phyloP scores from a whole-genome alignment of 129 eudicot species.

The Tagetes erecta region DNA sequence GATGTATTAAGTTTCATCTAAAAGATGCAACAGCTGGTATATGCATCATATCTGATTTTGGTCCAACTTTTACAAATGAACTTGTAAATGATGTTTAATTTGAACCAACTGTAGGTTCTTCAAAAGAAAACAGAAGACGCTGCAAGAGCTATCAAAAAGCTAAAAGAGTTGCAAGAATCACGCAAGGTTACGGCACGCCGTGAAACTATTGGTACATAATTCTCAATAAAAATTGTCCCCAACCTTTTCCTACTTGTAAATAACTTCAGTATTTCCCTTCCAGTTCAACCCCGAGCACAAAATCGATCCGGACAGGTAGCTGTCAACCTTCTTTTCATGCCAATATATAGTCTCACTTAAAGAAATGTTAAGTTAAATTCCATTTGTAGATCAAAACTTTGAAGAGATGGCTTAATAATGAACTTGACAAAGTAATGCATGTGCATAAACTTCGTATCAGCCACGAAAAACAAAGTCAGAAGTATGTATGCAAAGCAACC shows the following conservation, averaged over 20 bases:
- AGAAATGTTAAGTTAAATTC: constrained; percentile 11
- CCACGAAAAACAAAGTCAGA: constrained; percentile 79
- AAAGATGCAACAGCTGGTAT: constrained; percentile 19
- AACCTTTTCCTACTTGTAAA: constrained; percentile 8
- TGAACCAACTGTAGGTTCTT: constrained; percentile 47
- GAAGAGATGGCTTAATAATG: constrained; percentile 89
- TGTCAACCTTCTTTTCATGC: constrained; percentile 18
- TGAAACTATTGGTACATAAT: constrained; percentile 52
- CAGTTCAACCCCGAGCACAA: constrained; percentile 62
- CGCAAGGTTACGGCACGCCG: constrained; percentile 62
- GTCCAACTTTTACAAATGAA: constrained; percentile 21
- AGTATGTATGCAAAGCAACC: constrained; percentile 51
- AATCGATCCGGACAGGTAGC: constrained; percentile 68
- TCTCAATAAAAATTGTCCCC: constrained; percentile 11
- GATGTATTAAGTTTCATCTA: background rate
- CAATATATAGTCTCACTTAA: constrained; percentile 7
- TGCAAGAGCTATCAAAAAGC: constrained; percentile 65
- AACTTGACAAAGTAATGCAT: constrained; percentile 81
- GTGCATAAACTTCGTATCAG: constrained; percentile 80
- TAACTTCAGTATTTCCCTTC: constrained; percentile 22
- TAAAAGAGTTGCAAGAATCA: constrained; percentile 64
- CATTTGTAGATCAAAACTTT: constrained; percentile 60
- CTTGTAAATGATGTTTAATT: constrained; percentile 16
- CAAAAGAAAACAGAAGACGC: constrained; percentile 83
- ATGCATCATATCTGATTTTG: constrained; percentile 18